Evolutionary conservation across 352 stramenopile species (phyloP).

Genomic region (Blastocystis sp.): DNA sequence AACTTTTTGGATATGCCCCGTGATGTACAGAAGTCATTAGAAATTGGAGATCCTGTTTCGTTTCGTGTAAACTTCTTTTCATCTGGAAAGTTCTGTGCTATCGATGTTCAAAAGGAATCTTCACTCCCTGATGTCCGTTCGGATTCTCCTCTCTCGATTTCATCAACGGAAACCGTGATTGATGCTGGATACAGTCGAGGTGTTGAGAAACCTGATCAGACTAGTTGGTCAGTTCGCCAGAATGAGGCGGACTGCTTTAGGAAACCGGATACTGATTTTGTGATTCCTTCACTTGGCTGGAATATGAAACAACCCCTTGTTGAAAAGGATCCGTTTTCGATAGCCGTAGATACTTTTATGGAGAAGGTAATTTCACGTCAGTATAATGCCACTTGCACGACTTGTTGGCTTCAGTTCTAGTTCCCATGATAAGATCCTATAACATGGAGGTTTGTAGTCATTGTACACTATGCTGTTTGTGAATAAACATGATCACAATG

Average conservation of each 20-base stretch:
- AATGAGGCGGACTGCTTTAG: no score
- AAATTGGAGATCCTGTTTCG: constrained; percentile 33
- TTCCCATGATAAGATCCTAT: constrained; percentile 5
- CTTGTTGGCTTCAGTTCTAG: constrained; percentile 52
- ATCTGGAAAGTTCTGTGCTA: constrained; percentile 53
- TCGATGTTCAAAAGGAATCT: constrained; percentile 22
- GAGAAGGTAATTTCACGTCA: constrained; percentile 36
- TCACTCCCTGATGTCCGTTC: background rate
- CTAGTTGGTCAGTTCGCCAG: background rate
- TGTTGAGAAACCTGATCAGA: background rate
- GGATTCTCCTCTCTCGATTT: constrained; percentile 37
- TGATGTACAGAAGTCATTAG: background rate
- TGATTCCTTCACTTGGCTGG: background rate
- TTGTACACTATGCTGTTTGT: background rate
- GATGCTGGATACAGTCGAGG: background rate
- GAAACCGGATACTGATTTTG: background rate
- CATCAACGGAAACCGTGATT: background rate
- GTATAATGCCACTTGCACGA: background rate
- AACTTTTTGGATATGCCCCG: constrained; percentile 14
- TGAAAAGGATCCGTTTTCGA: background rate
- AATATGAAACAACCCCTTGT: background rate
- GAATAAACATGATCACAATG: constrained; percentile 1
- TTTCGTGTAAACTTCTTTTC: constrained; percentile 34
- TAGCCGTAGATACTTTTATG: constrained; percentile 40
- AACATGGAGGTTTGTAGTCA: background rate